phyloP scores from a whole-genome alignment of 192 early-diverging fungal species.

The Linnemannia schmuckeri region DNA sequence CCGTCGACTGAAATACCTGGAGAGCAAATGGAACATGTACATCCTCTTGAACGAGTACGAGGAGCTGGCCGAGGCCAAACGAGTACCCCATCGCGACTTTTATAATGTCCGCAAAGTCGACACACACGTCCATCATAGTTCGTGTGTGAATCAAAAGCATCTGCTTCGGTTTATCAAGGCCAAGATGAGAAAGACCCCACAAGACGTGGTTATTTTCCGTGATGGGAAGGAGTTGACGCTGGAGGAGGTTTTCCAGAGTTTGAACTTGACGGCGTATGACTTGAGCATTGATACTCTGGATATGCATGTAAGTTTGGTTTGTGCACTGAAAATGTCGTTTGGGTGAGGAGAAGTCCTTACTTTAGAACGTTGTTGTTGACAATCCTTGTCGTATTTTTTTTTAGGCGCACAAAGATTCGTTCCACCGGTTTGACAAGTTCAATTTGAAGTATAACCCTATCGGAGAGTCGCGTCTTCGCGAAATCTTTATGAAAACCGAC shows the following conservation, averaged over 20 bases:
- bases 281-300: conserved; percentile 95
- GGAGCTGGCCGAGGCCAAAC: conserved; percentile 92
- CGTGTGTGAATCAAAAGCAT: conserved; percentile 98
- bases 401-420: conserved; percentile 92
- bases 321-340: background rate
- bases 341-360: background rate
- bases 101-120: conserved; percentile 99
- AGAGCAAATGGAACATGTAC: conserved; percentile 95
- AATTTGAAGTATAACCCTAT: conserved; percentile 97
- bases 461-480: conserved; percentile 92
- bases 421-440: conserved; percentile 98
- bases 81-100: conserved; percentile 94
- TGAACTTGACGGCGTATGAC: conserved; percentile 94
- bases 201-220: conserved; percentile 88
- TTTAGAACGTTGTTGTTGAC: background rate
- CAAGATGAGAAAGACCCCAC: conserved; percentile 81
- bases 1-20: conserved; percentile 89
- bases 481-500: conserved; percentile 97
- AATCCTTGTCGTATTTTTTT: background rate
- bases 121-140: conserved; percentile 94
- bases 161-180: conserved; percentile 95
- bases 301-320: conserved; percentile 78
- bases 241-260: conserved; percentile 87
- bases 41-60: conserved; percentile 93
- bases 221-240: conserved; percentile 88